Evolutionary conservation across 2,329 filamentous ascomycete genomes (phyloP), one percentile per base, ranked within the genome.

Genomic region (Colletotrichum limetticola): DNA sequence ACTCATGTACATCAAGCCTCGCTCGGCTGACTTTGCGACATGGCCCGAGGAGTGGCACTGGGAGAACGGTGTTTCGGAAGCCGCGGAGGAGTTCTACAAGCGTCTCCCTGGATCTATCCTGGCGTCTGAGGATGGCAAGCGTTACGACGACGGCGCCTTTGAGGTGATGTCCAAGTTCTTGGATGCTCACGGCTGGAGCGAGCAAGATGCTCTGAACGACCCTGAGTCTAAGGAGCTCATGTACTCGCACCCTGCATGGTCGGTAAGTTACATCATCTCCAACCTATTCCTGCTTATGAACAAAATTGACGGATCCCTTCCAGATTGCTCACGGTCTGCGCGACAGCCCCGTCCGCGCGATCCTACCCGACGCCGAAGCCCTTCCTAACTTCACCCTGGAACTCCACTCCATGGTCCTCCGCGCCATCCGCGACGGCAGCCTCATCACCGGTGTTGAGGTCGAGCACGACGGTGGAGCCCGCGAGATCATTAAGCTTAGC

Each of bases 361-460:
- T 88, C 71, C 79, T 85, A 0, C 79, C 83, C 2, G 76, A 82
- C n/a, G 81, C 82, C 1, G 79, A 81, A 42, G 58, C 53, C 7
- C 69, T 75, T 0, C 37, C 79, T 2, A 89, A 88, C 59, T 80
- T 90, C 67, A 66, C 75, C 28, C 66, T 77, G 4, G 61, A 74
- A 22, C 67, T 75, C 3, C 55, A 67, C 70, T 35, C 74, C 32
- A 77, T 75, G 70, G 76, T 76, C n/a, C 62, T 74, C 19, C 75
- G 76, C 30, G 71, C 68, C 4, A 52, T 76, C 14, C 75, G 58
- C 66, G 67, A 64, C 19, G 79, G 35, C 30, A 79, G 78, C 16
- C 82, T 85, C 0, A 76, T 79, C 5, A 84, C 81, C 57, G 74
- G 83, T 66, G 79, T 86, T 37, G 65, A 77, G 64, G 76, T 76